Evolutionary conservation across 495 filamentous ascomycete species (phyloP), one percentile per base, ranked within the genome.

Genomic region (Hypoxylon fuscum): DNA sequence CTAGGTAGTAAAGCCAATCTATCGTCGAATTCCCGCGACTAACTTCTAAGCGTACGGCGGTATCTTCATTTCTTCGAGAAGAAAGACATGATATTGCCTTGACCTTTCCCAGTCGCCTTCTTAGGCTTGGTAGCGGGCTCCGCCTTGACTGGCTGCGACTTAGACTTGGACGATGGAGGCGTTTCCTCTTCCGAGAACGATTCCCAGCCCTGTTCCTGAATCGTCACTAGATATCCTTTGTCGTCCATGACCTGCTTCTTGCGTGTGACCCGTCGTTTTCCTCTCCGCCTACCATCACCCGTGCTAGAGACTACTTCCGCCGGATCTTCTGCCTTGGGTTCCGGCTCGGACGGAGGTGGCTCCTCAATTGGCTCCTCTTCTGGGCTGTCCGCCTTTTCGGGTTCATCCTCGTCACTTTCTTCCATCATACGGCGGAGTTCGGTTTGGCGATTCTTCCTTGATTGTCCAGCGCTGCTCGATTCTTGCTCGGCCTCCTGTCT

Each of bases 81-180:
- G 76, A 96, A 98, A 2, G 88, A 90, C 91, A 91, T 96, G 69
- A 97, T 96, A 74, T 85, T 96, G 8, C 94, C 92, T 68, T 96
- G 90, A 7, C 82, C 71, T 64, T 89, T 90, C 11, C 71, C 76
- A 4, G 77, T 81, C 2, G 71, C 71, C 75, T 91, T 91, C 75
- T 87, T 91, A 44, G 55, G 64, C 68, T 83, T 84, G 14, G 72
- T 45, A 31, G 64, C 66, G 0, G 73, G 42, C 38, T 68, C 64
- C 18, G 62, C 17, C 41, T 69, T 71, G 22, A 53, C 35, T 21
- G 61, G 65, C 41, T 53, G 69, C 43, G 72, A 73, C 43, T 60
- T 49, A 49, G 57, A 74, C 72, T 61, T 89, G 72, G 88, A 90
- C 64, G 88, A 75, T 8, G 82, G 72, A 18, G 83, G 80, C 37